Evolutionary conservation across 306 rosid genomes (phyloP).

Genomic region (cucumber (Cucumis sativus)): DNA sequence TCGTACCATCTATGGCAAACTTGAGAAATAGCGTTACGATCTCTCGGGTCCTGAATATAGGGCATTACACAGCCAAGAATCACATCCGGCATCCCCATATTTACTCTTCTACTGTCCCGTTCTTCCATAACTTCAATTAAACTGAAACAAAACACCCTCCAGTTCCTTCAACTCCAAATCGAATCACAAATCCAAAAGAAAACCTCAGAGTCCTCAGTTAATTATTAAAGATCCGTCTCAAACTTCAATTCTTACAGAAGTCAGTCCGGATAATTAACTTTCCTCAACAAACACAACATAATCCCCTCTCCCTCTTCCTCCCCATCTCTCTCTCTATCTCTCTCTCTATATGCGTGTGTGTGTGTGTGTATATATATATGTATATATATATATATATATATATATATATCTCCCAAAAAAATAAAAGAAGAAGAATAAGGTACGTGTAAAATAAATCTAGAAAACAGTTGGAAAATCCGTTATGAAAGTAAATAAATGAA

Average conservation of each 20-base stretch:
- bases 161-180: neutral
- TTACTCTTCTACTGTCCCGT: conserved; percentile 5
- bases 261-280: neutral
- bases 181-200: neutral
- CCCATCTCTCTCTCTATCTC: neutral
- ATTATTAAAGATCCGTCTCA: neutral
- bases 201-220: neutral
- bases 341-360: too few relatives aligned
- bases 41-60: conserved; percentile 64
- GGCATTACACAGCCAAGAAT: conserved; percentile 65
- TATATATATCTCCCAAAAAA: neutral
- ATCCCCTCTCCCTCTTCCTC: neutral
- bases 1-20: conserved; percentile 88
- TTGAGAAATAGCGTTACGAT: conserved; percentile 66
- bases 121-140: conserved; percentile 22
- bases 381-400: too few relatives aligned
- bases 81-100: conserved; percentile 32
- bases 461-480: neutral
- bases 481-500: neutral
- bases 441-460: neutral
- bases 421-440: neutral
- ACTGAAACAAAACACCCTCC: neutral
- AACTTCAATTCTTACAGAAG: neutral
- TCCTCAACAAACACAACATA: neutral
- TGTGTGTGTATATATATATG: too few relatives aligned